phyloP scores from a whole-genome alignment of 2,329 filamentous ascomycete genomes.

The Aspergillus bombycis region DNA sequence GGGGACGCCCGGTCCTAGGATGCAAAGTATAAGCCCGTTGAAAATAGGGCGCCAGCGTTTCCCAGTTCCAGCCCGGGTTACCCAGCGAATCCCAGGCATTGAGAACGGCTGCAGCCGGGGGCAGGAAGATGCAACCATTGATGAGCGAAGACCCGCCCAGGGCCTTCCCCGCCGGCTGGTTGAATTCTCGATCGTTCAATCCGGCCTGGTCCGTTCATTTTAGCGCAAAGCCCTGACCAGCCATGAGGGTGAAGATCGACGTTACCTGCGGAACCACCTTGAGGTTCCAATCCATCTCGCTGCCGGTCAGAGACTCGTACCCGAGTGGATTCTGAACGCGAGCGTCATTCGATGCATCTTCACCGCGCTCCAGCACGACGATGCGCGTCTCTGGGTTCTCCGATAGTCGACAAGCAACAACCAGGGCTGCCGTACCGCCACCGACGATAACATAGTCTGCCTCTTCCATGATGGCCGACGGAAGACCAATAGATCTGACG shows the following conservation, averaged over 20 bases:
- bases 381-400: constrained; percentile 12
- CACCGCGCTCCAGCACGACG: constrained; percentile 17
- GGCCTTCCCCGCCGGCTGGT: constrained; percentile 51
- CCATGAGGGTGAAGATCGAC: not conserved
- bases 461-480: not conserved
- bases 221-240: not conserved
- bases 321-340: constrained; percentile 26
- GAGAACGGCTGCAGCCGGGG: constrained; percentile 41
- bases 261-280: constrained; percentile 24
- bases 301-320: constrained; percentile 21
- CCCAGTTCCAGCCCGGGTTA: constrained; percentile 50
- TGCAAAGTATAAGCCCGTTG: constrained; percentile 45
- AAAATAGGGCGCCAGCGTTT: constrained; percentile 54
- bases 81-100: constrained; percentile 52
- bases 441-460: constrained; percentile 11
- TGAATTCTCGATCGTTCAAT: constrained; percentile 46
- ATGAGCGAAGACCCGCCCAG: constrained; percentile 54
- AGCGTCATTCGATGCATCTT: constrained; percentile 27
- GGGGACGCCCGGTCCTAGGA: not conserved
- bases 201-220: constrained; percentile 7
- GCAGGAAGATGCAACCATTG: constrained; percentile 41
- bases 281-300: constrained; percentile 32
- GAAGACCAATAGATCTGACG: not conserved
- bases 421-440: constrained; percentile 13
- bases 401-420: constrained; percentile 12